Percentiles rank a stretch among this genome's conserved stretches.
Conservation (phyloP, 2,329 filamentous ascomycete species). For the Neopestalotiopsis rosae region DNA sequence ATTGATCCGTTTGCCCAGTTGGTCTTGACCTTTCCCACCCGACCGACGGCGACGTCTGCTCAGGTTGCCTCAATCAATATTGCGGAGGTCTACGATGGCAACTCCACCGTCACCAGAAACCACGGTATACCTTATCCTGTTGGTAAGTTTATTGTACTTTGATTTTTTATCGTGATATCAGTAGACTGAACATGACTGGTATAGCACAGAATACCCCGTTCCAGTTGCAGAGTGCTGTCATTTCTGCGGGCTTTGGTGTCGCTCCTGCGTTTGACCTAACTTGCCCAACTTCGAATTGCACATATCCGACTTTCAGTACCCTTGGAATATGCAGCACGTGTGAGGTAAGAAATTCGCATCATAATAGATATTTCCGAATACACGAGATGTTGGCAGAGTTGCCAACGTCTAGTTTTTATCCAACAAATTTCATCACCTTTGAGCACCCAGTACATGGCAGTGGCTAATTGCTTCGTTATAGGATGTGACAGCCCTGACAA, state of each 20-base stretch:
- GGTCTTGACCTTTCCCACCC: slow-evolving; percentile 21
- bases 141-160: background rate
- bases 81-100: slow-evolving; percentile 16
- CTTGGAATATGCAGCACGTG: slow-evolving; percentile 9
- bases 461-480: background rate
- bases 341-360: background rate
- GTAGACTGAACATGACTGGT: background rate
- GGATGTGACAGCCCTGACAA: background rate
- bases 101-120: background rate
- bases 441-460: too few species aligned
- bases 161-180: background rate
- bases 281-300: slow-evolving; percentile 16
- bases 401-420: background rate
- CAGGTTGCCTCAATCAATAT: slow-evolving; percentile 12
- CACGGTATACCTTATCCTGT: background rate
- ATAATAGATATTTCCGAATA: too few species aligned
- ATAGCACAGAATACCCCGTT: slow-evolving; percentile 12
- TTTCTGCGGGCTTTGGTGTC: slow-evolving; percentile 10
- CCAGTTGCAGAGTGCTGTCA: slow-evolving; percentile 13
- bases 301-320: slow-evolving; percentile 8
- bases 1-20: slow-evolving; percentile 24
- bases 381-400: background rate
- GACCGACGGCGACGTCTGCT: background rate
- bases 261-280: background rate
- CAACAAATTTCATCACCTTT: too few species aligned